Conservation (phyloP, 345 rosid species). For the Eutrema heterophyllum region DNA sequence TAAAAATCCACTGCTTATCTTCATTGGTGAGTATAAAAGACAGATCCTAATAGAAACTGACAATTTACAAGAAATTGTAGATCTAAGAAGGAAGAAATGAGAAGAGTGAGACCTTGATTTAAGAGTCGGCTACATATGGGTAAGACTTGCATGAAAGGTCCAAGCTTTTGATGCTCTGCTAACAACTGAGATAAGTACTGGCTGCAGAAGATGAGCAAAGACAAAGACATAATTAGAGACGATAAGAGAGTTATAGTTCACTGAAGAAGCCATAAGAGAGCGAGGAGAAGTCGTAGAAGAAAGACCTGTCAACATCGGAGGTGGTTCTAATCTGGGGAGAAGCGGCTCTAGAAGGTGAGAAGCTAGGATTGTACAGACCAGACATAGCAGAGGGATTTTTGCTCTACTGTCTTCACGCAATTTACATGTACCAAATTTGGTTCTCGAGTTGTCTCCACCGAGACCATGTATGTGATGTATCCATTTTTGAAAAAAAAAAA, state of each 20-base stretch:
- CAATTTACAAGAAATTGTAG: slow-evolving; percentile 33
- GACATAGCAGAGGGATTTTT: slow-evolving; percentile 49
- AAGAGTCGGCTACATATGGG: slow-evolving; percentile 90
- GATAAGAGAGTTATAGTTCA: not conserved
- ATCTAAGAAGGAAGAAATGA: slow-evolving; percentile 45
- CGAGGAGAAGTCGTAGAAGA: not conserved
- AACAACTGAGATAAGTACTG: slow-evolving; percentile 85
- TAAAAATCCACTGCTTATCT: not conserved
- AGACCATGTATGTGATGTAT: slow-evolving; percentile 4
- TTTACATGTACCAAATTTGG: slow-evolving; percentile 6
- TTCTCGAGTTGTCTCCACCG: slow-evolving; percentile 14
- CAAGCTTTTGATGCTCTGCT: slow-evolving; percentile 96
- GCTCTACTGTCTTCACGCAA: slow-evolving; percentile 23
- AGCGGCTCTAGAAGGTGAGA: slow-evolving; percentile 95
- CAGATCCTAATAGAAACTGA: not conserved
- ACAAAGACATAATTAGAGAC: slow-evolving; percentile 6
- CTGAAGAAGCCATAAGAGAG: not conserved
- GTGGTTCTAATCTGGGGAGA: slow-evolving; percentile 94
- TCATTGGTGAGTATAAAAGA: not conserved
- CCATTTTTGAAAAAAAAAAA: not conserved
- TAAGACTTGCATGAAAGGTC: slow-evolving; percentile 91
- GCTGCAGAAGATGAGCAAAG: slow-evolving; percentile 38
- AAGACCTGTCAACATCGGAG: slow-evolving; percentile 83
- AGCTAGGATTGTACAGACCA: slow-evolving; percentile 90
- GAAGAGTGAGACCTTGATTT: slow-evolving; percentile 65